Conservation (phyloP, 2,329 filamentous ascomycete species). For the Chlorencoelia australis region DNA sequence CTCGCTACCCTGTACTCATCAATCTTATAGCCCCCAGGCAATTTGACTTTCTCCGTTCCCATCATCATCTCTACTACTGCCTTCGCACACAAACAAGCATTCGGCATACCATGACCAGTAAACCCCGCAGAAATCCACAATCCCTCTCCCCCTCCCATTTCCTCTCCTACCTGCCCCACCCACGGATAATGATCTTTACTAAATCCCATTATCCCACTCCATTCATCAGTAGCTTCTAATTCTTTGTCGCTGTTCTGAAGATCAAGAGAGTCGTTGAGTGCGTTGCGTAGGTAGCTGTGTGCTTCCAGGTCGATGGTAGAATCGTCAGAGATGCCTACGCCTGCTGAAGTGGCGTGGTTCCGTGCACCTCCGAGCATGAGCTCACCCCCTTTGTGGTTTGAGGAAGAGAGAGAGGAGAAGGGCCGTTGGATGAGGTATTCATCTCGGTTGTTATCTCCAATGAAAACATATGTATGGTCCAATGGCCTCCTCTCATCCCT, state of each 20-base stretch:
- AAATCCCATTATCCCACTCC: slow-evolving; percentile 77
- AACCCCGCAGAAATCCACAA: slow-evolving; percentile 58
- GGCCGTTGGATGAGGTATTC: slow-evolving; percentile 69
- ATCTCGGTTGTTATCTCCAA: slow-evolving; percentile 44
- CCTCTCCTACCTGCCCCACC: slow-evolving; percentile 55
- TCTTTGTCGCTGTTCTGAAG: slow-evolving; percentile 31
- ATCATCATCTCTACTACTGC: slow-evolving; percentile 52
- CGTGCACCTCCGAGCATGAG: slow-evolving; percentile 66
- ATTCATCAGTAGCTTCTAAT: slow-evolving; percentile 40
- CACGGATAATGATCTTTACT: slow-evolving; percentile 57
- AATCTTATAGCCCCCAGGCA: slow-evolving; percentile 34
- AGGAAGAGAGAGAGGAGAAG: slow-evolving; percentile 28
- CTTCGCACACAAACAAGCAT: slow-evolving; percentile 55
- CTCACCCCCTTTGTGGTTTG: slow-evolving; percentile 33
- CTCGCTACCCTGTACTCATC: slow-evolving; percentile 14
- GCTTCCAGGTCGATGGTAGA: slow-evolving; percentile 41
- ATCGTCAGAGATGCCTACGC: slow-evolving; percentile 51
- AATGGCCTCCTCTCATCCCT: slow-evolving; percentile 10
- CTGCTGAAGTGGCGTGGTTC: slow-evolving; percentile 40
- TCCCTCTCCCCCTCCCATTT: slow-evolving; percentile 41
- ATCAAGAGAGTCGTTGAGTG: slow-evolving; percentile 20
- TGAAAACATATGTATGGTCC: slow-evolving; percentile 44
- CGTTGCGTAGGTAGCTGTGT: slow-evolving; percentile 21
- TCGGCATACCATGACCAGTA: slow-evolving; percentile 70
- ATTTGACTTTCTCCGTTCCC: slow-evolving; percentile 30